Evolutionary conservation across 176 grass and related monocot species (phyloP).

Genomic region (Bothriochloa decipiens): DNA sequence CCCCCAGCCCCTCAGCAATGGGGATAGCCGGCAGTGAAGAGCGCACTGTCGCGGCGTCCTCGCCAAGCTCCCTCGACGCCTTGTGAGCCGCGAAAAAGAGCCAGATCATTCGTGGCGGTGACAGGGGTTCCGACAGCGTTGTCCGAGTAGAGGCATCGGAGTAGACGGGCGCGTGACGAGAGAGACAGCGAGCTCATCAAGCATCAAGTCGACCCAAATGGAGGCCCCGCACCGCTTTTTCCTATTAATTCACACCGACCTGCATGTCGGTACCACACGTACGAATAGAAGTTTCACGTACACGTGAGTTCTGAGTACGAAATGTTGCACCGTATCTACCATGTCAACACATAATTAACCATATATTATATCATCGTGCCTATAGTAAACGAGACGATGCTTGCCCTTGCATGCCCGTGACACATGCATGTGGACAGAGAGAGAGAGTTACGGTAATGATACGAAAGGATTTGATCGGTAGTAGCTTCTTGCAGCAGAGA

Average conservation of each 20-base stretch:
- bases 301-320: background rate
- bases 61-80: too few species aligned
- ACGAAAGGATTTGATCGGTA: slow-evolving; percentile 27
- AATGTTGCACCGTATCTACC: background rate
- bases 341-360: background rate
- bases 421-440: background rate
- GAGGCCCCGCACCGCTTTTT: too few species aligned
- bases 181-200: too few species aligned
- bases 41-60: too few species aligned
- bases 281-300: background rate
- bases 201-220: too few species aligned
- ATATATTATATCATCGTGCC: background rate
- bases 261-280: background rate
- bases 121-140: too few species aligned
- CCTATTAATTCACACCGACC: background rate
- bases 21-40: too few species aligned
- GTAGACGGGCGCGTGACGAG: too few species aligned
- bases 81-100: too few species aligned
- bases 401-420: slow-evolving; percentile 21
- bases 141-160: too few species aligned
- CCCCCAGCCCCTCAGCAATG: too few species aligned
- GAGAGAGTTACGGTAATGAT: slow-evolving; percentile 39
- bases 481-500: slow-evolving; percentile 38
- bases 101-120: too few species aligned
- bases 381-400: slow-evolving; percentile 18